A percentile compares a stretch with the other conserved stretches of the same genome.
Evolutionary conservation across 2,329 filamentous ascomycete species (phyloP).

Genomic region (Eutypa lata): DNA sequence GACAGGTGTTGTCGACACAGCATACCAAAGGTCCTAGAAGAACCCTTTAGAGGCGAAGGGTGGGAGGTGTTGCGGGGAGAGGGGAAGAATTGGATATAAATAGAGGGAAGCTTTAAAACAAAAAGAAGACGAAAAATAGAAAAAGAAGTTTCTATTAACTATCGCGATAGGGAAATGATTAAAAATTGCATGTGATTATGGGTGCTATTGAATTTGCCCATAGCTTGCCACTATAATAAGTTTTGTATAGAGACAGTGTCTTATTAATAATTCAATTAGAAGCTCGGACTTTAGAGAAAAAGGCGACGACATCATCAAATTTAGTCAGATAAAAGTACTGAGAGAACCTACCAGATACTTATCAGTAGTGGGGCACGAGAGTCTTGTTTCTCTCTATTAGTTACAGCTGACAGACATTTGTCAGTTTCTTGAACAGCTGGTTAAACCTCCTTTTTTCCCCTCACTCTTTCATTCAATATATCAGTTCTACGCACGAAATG

Average conservation of each 20-base stretch:
- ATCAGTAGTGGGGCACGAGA: too few relatives aligned
- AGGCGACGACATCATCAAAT: not conserved
- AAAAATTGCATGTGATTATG: not conserved
- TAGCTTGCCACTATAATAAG: not conserved
- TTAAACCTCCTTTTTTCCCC: too few relatives aligned
- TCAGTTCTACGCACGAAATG: too few relatives aligned
- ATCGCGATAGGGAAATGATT: not conserved
- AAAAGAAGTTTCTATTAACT: not conserved
- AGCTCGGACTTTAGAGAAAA: not conserved
- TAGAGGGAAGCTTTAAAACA: not conserved
- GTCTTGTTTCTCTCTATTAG: too few relatives aligned
- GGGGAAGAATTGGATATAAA: not conserved
- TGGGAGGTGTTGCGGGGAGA: not conserved
- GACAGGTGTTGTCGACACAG: slow-evolving; percentile 30
- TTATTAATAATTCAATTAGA: not conserved
- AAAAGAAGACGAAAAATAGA: not conserved
- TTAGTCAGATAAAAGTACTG: too few relatives aligned
- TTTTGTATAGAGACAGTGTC: not conserved
- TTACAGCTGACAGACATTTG: too few relatives aligned
- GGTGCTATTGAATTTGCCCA: not conserved
- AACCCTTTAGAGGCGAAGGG: not conserved
- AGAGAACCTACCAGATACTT: too few relatives aligned
- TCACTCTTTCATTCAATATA: too few relatives aligned
- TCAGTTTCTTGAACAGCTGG: too few relatives aligned
- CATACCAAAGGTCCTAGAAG: slow-evolving; percentile 17